Evolutionary conservation across 441 rosid species (phyloP), one percentile per base, ranked within the genome.

Genomic region (Pelargonium cotyledonis): DNA sequence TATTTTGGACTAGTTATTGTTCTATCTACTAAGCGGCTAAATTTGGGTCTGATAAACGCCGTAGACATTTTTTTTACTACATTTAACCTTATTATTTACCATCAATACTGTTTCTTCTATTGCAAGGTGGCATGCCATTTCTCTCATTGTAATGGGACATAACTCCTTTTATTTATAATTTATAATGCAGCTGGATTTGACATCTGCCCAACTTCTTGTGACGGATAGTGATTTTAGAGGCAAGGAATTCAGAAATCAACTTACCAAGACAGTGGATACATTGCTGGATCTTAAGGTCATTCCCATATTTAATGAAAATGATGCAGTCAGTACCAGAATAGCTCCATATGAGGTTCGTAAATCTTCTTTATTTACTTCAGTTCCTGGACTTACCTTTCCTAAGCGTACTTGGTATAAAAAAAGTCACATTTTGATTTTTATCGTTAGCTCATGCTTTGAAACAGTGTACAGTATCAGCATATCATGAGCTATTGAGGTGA

Each of bases 291-390:
- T 87, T 69, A 90, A 76, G 66, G 98, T 95, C 76, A 74, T 92
- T 82, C 99, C 99, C 9, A 84, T 95, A 76, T 88, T 95, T 76
- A 95, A 95, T 58, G 99, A 95, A 85, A 95, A 95, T 73, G 99
- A 95, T 86, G 97, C 97, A 38, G 79, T 95, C 63, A 95, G 99
- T 82, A 92, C 98, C 38, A 85, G 98, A 73, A 92, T 73, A 86
- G 97, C 98, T 70, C 99, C 99, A 57, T 95, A 95, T 67, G 94
- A 90, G 97, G 99, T 85, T 77, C 66, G 75, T 26, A 68, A 63
- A 71, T 70, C 58, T 61, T 69, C 55, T 72, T 69, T 67, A 44
- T 57, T 62, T 9, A 31, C 65, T 67, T 53, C 68, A 67, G n/a
- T 26, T 40, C 41, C 12, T 64, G 55, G 41, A 1, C 26, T 1